A percentile compares a stretch with the other conserved stretches of the same genome.
These are phyloP conservation scores for Globisporangium solare DNA, from an alignment of 352 stramenopile genomes.

Conservation along the genomic window DNA sequence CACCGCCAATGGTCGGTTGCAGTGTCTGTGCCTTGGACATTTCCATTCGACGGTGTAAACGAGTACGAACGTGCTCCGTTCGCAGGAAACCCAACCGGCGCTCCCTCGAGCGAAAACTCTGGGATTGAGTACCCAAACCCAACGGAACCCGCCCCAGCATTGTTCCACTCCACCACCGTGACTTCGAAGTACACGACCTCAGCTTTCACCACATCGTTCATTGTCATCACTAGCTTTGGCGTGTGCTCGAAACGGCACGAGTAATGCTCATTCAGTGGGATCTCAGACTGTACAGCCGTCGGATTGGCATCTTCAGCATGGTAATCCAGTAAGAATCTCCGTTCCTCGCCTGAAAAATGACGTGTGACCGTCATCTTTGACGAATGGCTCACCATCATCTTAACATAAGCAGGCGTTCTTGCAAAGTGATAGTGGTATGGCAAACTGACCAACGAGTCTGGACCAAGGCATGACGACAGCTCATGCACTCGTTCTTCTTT, in stretches of 20 bases:
- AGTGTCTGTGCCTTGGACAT: conserved; percentile 54
- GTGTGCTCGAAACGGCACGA: conserved; percentile 85
- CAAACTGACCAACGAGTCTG: conserved; percentile 52
- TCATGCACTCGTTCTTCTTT: conserved; percentile 38
- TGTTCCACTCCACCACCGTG: conserved; percentile 57
- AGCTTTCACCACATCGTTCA: conserved; percentile 66
- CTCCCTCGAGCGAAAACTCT: conserved; percentile 68
- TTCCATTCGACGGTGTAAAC: conserved; percentile 62
- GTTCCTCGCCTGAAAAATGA: conserved; percentile 70
- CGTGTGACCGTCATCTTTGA: conserved; percentile 74
- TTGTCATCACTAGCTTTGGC: conserved; percentile 59
- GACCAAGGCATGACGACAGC: conserved; percentile 45
- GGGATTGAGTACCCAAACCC: conserved; percentile 60
- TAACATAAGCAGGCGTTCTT: conserved; percentile 40
- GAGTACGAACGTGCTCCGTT: conserved; percentile 51
- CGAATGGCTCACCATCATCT: conserved; percentile 79
- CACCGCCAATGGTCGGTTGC: conserved; percentile 66
- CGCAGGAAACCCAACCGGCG: conserved; percentile 41
- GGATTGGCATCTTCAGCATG: conserved; percentile 34
- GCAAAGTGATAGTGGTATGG: conserved; percentile 78
- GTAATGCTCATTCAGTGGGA: conserved; percentile 25
- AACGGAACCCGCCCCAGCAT: conserved; percentile 24
- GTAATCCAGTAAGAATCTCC: conserved; percentile 72
- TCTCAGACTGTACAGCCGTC: conserved; percentile 11
- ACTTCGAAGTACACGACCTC: conserved; percentile 84